phyloP scores from a whole-genome alignment of 805 yeast species.

The Starmerella apicola region DNA sequence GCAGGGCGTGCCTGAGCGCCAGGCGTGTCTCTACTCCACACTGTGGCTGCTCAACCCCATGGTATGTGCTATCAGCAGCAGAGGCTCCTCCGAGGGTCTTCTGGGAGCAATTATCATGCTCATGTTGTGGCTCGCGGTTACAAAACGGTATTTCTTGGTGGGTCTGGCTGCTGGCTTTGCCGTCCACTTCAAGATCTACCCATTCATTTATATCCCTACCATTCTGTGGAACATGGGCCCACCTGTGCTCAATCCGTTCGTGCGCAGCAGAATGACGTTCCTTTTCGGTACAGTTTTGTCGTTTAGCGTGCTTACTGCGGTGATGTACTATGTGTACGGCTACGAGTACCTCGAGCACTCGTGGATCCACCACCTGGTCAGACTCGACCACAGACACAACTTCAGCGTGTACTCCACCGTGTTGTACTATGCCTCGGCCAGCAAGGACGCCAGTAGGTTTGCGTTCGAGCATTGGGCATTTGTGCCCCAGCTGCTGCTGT shows the following conservation, averaged over 20 bases:
- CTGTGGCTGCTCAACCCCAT: conserved; percentile 90
- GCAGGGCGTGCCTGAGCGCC: conserved; percentile 25
- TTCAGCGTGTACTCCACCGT: conserved; percentile 76
- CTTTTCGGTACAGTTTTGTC: conserved; percentile 33
- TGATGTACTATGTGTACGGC: conserved; percentile 65
- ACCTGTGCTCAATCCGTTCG: conserved; percentile 26
- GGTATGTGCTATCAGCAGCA: conserved; percentile 82
- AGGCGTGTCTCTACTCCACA: conserved; percentile 36
- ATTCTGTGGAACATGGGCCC: conserved; percentile 36
- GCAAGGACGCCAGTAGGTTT: conserved; percentile 21
- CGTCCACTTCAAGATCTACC: conserved; percentile 85
- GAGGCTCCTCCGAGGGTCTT: conserved; percentile 89
- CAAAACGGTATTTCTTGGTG: conserved; percentile 29
- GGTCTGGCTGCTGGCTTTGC: conserved; percentile 55
- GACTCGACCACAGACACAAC: conserved; percentile 91
- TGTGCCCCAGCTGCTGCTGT: conserved; percentile 61
- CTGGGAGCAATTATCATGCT: conserved; percentile 64
- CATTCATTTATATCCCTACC: conserved; percentile 75
- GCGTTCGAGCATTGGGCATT: conserved; percentile 43
- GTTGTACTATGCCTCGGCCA: conserved; percentile 32
- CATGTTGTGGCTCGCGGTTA: conserved; percentile 37
- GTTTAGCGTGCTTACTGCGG: conserved; percentile 35
- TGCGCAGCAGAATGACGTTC: conserved; percentile 33
- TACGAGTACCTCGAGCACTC: conserved; percentile 63
- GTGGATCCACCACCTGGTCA: conserved; percentile 65